Base-by-base conservation (phyloP, 352 stramenopile species). In the Globisporangium spinosum region DNA sequence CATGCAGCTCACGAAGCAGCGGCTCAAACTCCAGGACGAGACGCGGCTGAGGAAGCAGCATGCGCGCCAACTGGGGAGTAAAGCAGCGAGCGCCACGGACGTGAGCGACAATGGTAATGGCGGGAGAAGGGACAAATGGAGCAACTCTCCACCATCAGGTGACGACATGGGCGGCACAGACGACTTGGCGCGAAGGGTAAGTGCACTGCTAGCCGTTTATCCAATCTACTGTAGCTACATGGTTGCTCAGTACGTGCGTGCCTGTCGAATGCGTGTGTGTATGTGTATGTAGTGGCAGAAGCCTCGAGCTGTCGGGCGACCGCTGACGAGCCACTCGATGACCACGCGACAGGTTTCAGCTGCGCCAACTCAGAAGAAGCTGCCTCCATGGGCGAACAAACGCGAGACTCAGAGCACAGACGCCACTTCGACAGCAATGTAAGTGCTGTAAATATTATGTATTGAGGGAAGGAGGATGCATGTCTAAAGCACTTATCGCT, bases 1-100 rank as follows among this genome's bases (percentile, higher is more conserved):
- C 35, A 53, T 82, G 51, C 72, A 79, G 45, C 56, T 72, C 49
- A 63, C 51, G 8, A 69, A 77, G 60, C 74, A 69, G 64, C 72
- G 69, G 29, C 49, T 58, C 15, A 70, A 63, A 15, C 53, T 65
- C 20, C 58, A 70, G 35, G 49, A 51, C 3, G 58, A 70, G 20
- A 22, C 38, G n/a, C 51, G 27, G 40, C 20, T 35, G 35, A 53
- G 51, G 7, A 67, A 74, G 38, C 58, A 71, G 58, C 45, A 69
- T 23, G 59, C 20, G 51, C 68, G 15, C 58, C 43, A 60, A 38
- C 20, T 15, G 25, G 51, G 29, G 34, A 62, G 27, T 29, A 58
- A 9, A 8, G n/a, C 56, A 20, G 25, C 40, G 34, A 53, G 35
- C 29, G 70, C 32, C 23, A 2, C 22, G 74, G 53, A 69, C 43